Evolutionary conservation across 2,329 filamentous ascomycete genomes (phyloP), one percentile per base, ranked within the genome.

Genomic region (Neofusicoccum cordaticola): DNA sequence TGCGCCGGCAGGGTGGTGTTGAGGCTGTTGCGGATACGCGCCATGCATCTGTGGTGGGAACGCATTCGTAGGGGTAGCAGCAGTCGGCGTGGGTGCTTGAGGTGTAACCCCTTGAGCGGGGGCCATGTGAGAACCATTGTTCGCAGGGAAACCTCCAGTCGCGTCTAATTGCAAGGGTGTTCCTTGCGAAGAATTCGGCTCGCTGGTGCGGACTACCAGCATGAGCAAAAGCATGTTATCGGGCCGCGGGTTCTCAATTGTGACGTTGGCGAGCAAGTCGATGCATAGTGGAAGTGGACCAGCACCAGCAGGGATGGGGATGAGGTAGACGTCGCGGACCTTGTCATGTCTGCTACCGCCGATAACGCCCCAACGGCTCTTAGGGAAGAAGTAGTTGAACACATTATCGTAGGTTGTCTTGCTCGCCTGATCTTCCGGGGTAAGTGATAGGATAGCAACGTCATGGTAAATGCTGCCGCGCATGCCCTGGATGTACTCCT

Each of bases 251-350:
- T 86, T 84, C 50, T 93, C 91, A 37, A 97, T 85, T 35, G 86
- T 86, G 74, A 93, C 93, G 70, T 94, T 90, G 67, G 92, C 89
- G n/a, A 98, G 84, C 72, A 96, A 90, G 66, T 92, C 86, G 76
- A 97, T 87, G 71, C 97, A 97, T 67, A 93, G 91, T 0, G 95
- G 94, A 48, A 94, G 85, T 56, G 80, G 79, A 39, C 78, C 80
- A 57, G 85, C 86, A 39, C 91, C 92, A 4, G 88, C 84, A 37
- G 92, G 86, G 4, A 98, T 86, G 0, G 95, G 94, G 9, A 97
- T 89, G 37, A 98, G 85, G 75, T 98, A 98, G 1, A 93, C 91
- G 73, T 98, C 94, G 66, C 93, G 89, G 56, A 97, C 90, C 66
- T 92, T 89, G 19, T 87, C 85, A 35, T 88, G 79, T 0, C 86